phyloP scores from a whole-genome alignment of 2,329 filamentous ascomycete genomes.

The Epichloe bromicola region DNA sequence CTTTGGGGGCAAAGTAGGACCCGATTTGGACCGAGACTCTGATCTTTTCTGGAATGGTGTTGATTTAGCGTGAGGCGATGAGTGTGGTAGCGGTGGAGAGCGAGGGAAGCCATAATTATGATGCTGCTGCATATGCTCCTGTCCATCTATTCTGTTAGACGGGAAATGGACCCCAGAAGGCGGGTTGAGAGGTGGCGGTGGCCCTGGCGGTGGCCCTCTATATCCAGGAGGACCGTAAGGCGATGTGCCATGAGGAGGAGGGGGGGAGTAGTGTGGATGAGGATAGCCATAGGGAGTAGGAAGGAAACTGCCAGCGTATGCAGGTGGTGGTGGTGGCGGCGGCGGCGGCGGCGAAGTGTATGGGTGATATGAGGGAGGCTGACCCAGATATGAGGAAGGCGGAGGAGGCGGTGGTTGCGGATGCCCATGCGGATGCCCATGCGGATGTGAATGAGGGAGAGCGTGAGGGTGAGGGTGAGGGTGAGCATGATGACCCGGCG shows the following conservation, averaged over 20 bases:
- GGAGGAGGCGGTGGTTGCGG: conserved; percentile 1
- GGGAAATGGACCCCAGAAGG: conserved; percentile 3
- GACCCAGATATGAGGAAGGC: conserved; percentile 12
- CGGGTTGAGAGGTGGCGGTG: conserved; percentile 5
- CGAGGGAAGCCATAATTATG: conserved; percentile 3
- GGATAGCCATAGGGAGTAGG: conserved; percentile 14
- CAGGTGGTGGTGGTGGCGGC: conserved; percentile 1
- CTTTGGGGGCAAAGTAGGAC: conserved; percentile 5
- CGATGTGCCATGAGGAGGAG: conserved; percentile 9
- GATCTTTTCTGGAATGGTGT: not conserved
- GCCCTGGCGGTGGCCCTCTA: not conserved
- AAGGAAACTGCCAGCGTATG: conserved; percentile 12
- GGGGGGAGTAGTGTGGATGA: conserved; percentile 13
- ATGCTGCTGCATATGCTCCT: conserved; percentile 1
- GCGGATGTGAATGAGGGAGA: not conserved
- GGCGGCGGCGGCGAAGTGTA: conserved; percentile 8
- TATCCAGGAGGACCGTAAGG: conserved; percentile 9
- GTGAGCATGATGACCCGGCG: conserved; percentile 10
- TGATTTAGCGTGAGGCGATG: not conserved
- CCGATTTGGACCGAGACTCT: not conserved
- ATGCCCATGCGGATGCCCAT: not conserved
- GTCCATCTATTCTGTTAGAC: not conserved
- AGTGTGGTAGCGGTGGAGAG: conserved; percentile 1
- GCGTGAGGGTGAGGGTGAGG: not conserved
- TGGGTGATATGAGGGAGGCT: conserved; percentile 14